These are phyloP conservation scores for Rhododendron kiyosumense DNA, from an alignment of 148 eudicot species.

Conservation along the genomic window DNA sequence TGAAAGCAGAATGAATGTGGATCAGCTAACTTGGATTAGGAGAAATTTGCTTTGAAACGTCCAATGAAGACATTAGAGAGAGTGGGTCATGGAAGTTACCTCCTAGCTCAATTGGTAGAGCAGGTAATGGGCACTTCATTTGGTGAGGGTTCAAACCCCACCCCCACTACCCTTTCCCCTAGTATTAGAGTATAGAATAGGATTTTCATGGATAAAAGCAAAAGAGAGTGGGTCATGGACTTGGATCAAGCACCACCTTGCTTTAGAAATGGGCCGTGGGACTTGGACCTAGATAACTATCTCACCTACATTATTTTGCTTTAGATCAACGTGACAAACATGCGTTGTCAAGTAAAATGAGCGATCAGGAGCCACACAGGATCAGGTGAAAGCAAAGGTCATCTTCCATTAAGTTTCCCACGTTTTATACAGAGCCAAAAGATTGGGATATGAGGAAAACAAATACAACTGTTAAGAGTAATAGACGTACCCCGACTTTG, in stretches of 20 bases:
- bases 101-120: neutral
- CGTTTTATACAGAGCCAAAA: neutral
- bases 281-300: neutral
- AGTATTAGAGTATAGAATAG: no score
- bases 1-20: conserved; percentile 20
- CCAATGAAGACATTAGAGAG: neutral
- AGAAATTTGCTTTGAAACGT: neutral
- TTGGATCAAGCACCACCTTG: neutral
- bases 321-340: neutral
- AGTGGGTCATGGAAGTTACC: neutral
- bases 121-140: neutral
- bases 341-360: neutral
- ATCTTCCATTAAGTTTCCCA: neutral
- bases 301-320: neutral
- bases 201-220: neutral
- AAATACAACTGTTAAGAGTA: conserved; percentile 10
- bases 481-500: conserved; percentile 67
- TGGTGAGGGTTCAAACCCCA: neutral
- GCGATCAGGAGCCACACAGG: neutral
- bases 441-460: neutral
- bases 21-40: neutral
- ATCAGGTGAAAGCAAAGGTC: neutral
- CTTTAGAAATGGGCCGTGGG: neutral
- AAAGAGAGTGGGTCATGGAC: neutral
- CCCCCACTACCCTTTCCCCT: neutral